These are phyloP conservation scores for Metschnikowia reukaufii DNA, from an alignment of 805 yeast genomes.

Conservation along the genomic window DNA sequence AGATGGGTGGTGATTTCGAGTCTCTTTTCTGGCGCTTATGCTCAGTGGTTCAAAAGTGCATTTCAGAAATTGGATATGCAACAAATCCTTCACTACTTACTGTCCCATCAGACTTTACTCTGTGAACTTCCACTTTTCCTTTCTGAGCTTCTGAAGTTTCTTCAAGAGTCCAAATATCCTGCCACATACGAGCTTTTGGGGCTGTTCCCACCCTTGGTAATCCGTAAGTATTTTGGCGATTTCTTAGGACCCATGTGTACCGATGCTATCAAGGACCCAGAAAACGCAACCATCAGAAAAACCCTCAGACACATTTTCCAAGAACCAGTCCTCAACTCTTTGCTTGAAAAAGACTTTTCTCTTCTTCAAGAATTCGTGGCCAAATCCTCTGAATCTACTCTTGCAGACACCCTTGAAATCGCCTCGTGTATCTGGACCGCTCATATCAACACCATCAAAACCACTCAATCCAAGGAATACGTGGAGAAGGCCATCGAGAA, in stretches of 20 bases:
- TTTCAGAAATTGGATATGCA: neutral
- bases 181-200: constrained; percentile 6
- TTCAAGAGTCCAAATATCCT: neutral
- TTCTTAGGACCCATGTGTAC: constrained; percentile 2
- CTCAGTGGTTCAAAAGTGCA: constrained; percentile 7
- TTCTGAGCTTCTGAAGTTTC: constrained; percentile 4
- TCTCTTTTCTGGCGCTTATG: constrained; percentile 25
- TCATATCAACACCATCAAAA: constrained; percentile 22
- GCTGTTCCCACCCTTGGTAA: constrained; percentile 10
- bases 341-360: constrained; percentile 45
- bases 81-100: constrained; percentile 5
- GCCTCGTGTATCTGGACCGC: constrained; percentile 15
- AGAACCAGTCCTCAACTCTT: constrained; percentile 55
- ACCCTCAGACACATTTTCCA: constrained; percentile 42
- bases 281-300: constrained; percentile 11
- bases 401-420: constrained; percentile 7
- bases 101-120: constrained; percentile 3
- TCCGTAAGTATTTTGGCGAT: constrained; percentile 13
- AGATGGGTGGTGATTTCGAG: constrained; percentile 60
- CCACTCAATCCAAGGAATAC: constrained; percentile 6
- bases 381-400: constrained; percentile 1
- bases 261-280: constrained; percentile 4
- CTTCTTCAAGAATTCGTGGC: constrained; percentile 21
- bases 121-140: constrained; percentile 16
- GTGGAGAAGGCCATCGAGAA: neutral